Evolutionary conservation across 169 alveolate genomes (phyloP), one percentile per base, ranked within the genome.

Genomic region (Plasmodium coatneyi): DNA sequence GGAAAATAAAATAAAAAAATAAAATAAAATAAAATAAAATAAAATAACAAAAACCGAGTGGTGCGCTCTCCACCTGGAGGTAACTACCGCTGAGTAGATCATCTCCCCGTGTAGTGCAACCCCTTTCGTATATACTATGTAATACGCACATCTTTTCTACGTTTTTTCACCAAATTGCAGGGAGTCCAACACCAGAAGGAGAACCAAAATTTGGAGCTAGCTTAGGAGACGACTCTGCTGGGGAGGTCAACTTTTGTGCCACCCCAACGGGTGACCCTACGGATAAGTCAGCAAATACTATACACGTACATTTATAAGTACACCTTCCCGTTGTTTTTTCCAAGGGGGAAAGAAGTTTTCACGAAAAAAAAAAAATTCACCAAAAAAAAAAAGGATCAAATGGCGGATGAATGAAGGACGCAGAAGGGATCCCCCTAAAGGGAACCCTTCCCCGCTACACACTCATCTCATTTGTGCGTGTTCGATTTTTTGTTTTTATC

Each of bases 131-230:
- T 0, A 30, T 16, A 56, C 3, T n/a, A 6, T n/a, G 32, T 56
- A 3, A 32, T n/a, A 56, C 32, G 0, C 72, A 56, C 30, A 4
- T 56, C 0, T 32, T 9, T 16, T n/a, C 22, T 22, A 56, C 72
- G 22, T 56, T 56, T 56, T 56, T 56, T 43, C 25, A 22, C 10
- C 41, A 16, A 3, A 41, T 12, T 79, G 71, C 84, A 79, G 84
- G 54, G 66, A 79, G n/a, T 19, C 3, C 28, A 43, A 43, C 14
- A 79, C 7, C 84, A 39, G 30, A 43, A 54, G 12, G 71, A 79
- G 14, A 22, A 79, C 39, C 46, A 9, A 10, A 34, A 79, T 79
- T n/a, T 79, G 74, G 84, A 79, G 28, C 22, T 79, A 36, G 84
- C 71, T 14, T 76, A 36, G 46, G 16, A 12, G 12, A 16, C 7